Base-by-base conservation (phyloP, 495 filamentous ascomycete species). In the Podospora pseudoanserina region DNA sequence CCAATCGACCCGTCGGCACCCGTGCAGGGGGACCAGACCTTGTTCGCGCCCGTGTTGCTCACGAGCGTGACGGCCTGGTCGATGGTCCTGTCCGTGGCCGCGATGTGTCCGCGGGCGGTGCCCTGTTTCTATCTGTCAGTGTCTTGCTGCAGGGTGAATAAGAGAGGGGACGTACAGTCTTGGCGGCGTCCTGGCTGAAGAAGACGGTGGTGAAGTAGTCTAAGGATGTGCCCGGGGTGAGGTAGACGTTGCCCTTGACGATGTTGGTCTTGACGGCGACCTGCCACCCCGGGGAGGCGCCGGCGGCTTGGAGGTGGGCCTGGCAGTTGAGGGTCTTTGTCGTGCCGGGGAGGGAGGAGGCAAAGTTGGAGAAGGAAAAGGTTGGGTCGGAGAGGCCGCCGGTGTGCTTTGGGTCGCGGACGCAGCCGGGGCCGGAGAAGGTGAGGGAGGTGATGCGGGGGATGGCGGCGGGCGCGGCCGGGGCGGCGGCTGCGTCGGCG, bases 21-120 rank as follows among this genome's bases (percentile, higher is more conserved):
- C n/a, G 73, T 75, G 76, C 80, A 83, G 6, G 73, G 72, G 34
- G 79, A 81, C 77, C 77, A 83, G 30, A 76, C 77, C 54, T 74
- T 71, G 34, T 28, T 49, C 54, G 58, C 71, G 15, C 67, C 55
- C 56, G 76, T 69, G 34, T 78, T 74, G 67, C 60, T 71, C 64
- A 70, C 74, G 28, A 79, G 71, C 53, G 71, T 73, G 1, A 81
- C 70, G 66, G 67, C 72, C 64, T 78, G 64, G 73, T 72, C 72
- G 54, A 79, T 63, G 6, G 72, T 73, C 7, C 23, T 23, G 68
- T 73, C 78, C 55, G 18, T 53, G 71, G 78, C 79, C 20, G 53
- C 26, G 32, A 80, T 63, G 44, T 69, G 64, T 63, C 75, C 75
- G 23, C 57, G 28, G 69, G 76, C 64, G 19, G 74, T 75, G 54